Percentiles rank a stretch among this genome's conserved stretches.
phyloP scores from a whole-genome alignment of 2,329 filamentous ascomycete species.

The Ascochyta pisi region DNA sequence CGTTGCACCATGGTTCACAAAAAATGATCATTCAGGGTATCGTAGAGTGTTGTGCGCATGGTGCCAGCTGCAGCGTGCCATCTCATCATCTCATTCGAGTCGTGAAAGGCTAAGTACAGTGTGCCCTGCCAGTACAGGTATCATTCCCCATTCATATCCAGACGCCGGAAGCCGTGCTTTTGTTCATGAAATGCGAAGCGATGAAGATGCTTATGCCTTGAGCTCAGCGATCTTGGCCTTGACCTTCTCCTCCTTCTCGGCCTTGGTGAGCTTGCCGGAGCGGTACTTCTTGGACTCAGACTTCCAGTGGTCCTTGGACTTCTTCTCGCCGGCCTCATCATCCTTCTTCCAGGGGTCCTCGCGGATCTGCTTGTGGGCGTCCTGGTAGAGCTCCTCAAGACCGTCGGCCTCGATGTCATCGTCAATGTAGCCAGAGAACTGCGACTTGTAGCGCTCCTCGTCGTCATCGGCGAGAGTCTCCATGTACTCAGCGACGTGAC shows the following conservation, averaged over 20 bases:
- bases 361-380: constrained; percentile 95
- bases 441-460: constrained; percentile 98
- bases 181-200: constrained; percentile 38
- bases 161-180: constrained; percentile 48
- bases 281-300: constrained; percentile 91
- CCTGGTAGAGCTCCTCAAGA: constrained; percentile 93
- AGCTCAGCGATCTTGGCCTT: constrained; percentile 91
- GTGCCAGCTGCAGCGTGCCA: constrained; percentile 34
- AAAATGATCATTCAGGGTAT: constrained; percentile 20
- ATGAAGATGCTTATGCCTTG: constrained; percentile 53
- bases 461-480: constrained; percentile 99
- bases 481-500: constrained; percentile 99
- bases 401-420: constrained; percentile 96
- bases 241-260: constrained; percentile 81
- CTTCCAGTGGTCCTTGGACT: constrained; percentile 98
- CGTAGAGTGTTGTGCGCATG: constrained; percentile 21
- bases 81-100: constrained; percentile 42
- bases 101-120: constrained; percentile 42
- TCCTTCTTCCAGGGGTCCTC: constrained; percentile 98
- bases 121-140: constrained; percentile 35
- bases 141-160: constrained; percentile 42
- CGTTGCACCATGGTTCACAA: constrained; percentile 8
- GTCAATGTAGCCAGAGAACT: constrained; percentile 98
- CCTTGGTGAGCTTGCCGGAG: constrained; percentile 78
- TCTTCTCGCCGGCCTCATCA: constrained; percentile 77